Evolutionary conservation across 2,329 filamentous ascomycete species (phyloP).

Genomic region (Talaromyces sp.): DNA sequence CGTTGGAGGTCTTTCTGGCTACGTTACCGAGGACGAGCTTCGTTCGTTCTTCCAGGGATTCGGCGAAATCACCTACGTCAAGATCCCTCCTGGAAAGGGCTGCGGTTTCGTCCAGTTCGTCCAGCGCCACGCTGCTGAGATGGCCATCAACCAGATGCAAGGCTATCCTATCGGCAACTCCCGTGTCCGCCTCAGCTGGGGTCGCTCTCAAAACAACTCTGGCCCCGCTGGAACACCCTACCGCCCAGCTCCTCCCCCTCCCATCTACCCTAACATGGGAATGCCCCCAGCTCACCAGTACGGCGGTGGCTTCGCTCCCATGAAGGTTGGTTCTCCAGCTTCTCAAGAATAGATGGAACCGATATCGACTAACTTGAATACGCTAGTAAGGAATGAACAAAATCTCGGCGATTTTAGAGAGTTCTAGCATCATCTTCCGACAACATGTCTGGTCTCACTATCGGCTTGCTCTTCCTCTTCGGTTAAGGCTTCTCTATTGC

Average conservation of each 20-base stretch:
- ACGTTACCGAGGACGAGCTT: conserved; percentile 99
- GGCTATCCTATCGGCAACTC: conserved; percentile 99
- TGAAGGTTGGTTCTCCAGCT: conserved; percentile 56
- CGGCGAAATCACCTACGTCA: conserved; percentile 98
- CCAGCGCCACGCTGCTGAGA: conserved; percentile 96
- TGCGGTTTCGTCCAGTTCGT: conserved; percentile 99
- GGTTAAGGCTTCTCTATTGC: conserved; percentile 39
- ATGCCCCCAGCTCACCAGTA: conserved; percentile 64
- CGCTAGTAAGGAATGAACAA: conserved; percentile 30
- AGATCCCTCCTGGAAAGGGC: conserved; percentile 98
- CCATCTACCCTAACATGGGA: conserved; percentile 68
- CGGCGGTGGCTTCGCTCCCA: conserved; percentile 58
- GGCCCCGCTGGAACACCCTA: conserved; percentile 94
- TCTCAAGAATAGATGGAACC: conserved; percentile 18
- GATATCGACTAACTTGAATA: conserved; percentile 12
- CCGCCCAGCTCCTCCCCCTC: conserved; percentile 81
- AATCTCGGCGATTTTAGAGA: conserved; percentile 20
- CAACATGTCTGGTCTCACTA: conserved; percentile 42
- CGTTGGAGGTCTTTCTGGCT: conserved; percentile 92
- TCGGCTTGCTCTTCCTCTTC: conserved; percentile 37
- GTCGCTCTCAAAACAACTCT: conserved; percentile 97
- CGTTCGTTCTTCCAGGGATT: conserved; percentile 99
- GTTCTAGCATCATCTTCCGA: conserved; percentile 40
- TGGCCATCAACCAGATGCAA: conserved; percentile 99
- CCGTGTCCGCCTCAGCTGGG: conserved; percentile 95